A percentile compares a stretch with the other conserved stretches of the same genome.
Conservation (phyloP, 768 basidiomycete species). For the Rubroboletus satanas region DNA sequence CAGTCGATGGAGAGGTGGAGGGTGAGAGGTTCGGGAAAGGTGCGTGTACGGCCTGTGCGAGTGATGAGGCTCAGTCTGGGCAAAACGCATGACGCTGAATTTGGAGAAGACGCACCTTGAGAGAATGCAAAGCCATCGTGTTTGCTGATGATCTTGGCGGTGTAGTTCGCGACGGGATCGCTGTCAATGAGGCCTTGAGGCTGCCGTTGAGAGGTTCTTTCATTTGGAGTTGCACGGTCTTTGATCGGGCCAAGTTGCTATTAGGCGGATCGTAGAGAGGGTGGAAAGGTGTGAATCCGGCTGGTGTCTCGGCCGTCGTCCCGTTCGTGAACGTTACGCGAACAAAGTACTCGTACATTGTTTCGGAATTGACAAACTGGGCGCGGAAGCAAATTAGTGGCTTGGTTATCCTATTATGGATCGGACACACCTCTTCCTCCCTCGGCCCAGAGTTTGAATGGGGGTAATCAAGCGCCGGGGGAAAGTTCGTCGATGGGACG, state of each 20-base stretch:
- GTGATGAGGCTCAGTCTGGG: background rate
- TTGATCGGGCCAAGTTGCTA: background rate
- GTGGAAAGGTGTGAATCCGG: conserved; percentile 3
- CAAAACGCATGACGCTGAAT: background rate
- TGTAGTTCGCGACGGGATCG: background rate
- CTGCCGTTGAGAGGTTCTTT: background rate
- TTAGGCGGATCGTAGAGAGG: background rate
- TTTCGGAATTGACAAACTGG: background rate
- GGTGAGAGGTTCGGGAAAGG: background rate
- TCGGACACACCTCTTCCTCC: background rate
- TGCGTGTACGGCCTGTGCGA: background rate
- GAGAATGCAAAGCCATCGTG: background rate
- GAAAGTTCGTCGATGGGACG: conserved; percentile 16
- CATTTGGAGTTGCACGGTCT: background rate
- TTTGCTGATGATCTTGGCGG: background rate
- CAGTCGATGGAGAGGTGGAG: background rate
- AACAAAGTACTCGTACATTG: background rate
- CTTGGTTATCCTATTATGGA: background rate
- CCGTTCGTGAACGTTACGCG: background rate
- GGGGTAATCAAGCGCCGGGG: conserved; percentile 7
- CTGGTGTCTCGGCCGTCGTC: background rate
- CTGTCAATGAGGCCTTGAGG: no score
- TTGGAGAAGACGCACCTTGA: background rate
- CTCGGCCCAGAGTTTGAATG: background rate
- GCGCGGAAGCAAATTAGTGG: background rate